Conservation (phyloP, 805 yeast genomes). For the Dipodascopsis uninucleata region DNA sequence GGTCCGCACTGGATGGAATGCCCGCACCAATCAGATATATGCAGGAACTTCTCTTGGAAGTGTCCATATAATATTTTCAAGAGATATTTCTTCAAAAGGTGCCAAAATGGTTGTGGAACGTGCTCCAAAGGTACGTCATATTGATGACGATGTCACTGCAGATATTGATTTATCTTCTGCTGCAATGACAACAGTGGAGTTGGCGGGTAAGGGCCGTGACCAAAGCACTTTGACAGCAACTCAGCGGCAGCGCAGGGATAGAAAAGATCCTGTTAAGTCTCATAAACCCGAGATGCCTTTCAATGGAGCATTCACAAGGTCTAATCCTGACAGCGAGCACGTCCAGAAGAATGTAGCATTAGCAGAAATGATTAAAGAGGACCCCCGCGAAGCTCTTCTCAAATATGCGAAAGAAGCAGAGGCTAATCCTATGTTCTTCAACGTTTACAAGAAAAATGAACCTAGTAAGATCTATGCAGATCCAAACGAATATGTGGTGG, state of each 20-base stretch:
- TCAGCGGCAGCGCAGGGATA: slow-evolving; percentile 9
- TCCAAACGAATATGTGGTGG: slow-evolving; percentile 15
- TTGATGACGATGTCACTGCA: slow-evolving; percentile 35
- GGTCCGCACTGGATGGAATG: slow-evolving; percentile 32
- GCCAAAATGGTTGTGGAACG: slow-evolving; percentile 31
- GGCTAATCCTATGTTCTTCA: slow-evolving; percentile 28
- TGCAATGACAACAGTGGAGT: slow-evolving; percentile 8
- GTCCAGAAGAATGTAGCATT: slow-evolving; percentile 23
- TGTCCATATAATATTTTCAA: slow-evolving; percentile 33
- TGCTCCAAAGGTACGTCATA: slow-evolving; percentile 33
- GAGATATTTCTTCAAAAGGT: slow-evolving; percentile 33
- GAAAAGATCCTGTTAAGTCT: slow-evolving; percentile 16
- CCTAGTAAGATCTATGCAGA: slow-evolving; percentile 20
- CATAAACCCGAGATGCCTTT: slow-evolving; percentile 29
- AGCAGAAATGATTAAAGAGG: slow-evolving; percentile 29
- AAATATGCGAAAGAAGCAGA: slow-evolving; percentile 35
- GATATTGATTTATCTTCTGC: slow-evolving; percentile 33
- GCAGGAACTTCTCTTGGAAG: slow-evolving; percentile 34
- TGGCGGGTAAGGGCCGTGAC: slow-evolving; percentile 2
- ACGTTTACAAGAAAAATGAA: slow-evolving; percentile 25
- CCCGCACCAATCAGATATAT: slow-evolving; percentile 34
- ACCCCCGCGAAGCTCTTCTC: slow-evolving; percentile 37
- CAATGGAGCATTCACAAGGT: slow-evolving; percentile 28
- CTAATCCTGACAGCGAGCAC: slow-evolving; percentile 29
- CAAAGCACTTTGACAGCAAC: slow-evolving; percentile 11